phyloP scores from a whole-genome alignment of 495 filamentous ascomycete species.

The Penicillium salamii region DNA sequence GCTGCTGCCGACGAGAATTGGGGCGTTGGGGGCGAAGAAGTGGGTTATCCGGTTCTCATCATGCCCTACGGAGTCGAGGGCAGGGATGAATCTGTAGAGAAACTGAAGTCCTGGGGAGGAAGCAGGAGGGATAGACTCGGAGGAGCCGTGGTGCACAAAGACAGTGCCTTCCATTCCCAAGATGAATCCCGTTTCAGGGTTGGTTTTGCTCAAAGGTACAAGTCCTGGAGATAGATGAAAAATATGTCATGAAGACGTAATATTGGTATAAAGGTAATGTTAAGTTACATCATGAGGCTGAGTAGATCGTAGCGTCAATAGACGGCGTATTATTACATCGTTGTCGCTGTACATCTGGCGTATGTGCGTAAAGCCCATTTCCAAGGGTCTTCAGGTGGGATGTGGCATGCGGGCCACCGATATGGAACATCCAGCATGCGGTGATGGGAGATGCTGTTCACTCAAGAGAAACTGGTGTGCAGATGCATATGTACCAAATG shows the following conservation, averaged over 20 bases:
- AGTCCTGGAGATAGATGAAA: background rate
- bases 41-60: conserved; percentile 1
- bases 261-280: background rate
- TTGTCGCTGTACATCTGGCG: background rate
- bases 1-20: conserved; percentile 17
- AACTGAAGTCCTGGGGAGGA: conserved; percentile 21
- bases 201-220: too few relatives aligned
- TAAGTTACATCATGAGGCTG: conserved; percentile 6
- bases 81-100: conserved; percentile 21
- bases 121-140: conserved; percentile 11
- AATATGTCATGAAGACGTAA: conserved; percentile 2
- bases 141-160: conserved; percentile 18
- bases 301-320: background rate
- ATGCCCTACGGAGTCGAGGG: conserved; percentile 15
- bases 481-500: background rate
- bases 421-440: background rate
- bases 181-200: too few relatives aligned
- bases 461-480: background rate
- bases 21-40: conserved; percentile 19
- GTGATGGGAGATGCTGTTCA: background rate
- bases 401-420: background rate
- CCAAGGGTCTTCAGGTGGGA: background rate
- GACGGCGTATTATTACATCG: background rate
- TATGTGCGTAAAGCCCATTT: background rate
- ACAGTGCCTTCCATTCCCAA: conserved; percentile 9